Base-by-base conservation (phyloP, 495 filamentous ascomycete genomes). In the Trichoderma gamsii region DNA sequence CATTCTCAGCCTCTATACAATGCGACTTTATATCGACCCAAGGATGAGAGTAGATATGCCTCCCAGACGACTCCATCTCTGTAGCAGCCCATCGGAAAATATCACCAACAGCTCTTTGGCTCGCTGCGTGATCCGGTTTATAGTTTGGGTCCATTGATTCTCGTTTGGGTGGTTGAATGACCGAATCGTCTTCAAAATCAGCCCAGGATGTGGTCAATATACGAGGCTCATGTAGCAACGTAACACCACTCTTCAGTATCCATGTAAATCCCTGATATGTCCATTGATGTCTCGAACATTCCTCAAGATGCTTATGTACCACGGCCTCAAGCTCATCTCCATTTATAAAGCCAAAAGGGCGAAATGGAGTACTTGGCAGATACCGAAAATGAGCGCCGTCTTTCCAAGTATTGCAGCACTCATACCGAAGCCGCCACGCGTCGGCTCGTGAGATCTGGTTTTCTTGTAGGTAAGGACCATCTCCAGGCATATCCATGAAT, bases 401-500 rank as follows among this genome's bases (percentile, higher is more conserved):
- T 9, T 52, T 52, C 49, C 49, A 52, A n/a, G 56, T 21, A 18
- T 61, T 32, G 15, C 56, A 61, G 23, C 12, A 15, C 13, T 61
- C 56, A 13, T 61, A 21, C 27, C 56, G 56, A 61, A 61, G 56
- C 13, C 56, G 56, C 56, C 56, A 61, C 56, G 27, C 15, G 56
- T 61, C 56, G 0, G 8, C 23, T 0, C 56, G 56, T 4, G 56
- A 61, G 56, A 61, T 21, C 56, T 61, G 8, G 23, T 61, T 61
- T 12, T 12, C 56, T 18, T 61, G 23, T 21, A 61, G 4, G 16
- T 61, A 61, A 27, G 56, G 56, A 3, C 56, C 56, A 32, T 23
- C 29, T 27, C 56, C 56, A 32, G 56, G 1, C 11, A 61, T 4
- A 61, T 71, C 69, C 38, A 71, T 69, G 41, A 71, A 71, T 5